Evolutionary conservation across 164 flowering plant genomes (phyloP).

Genomic region (Aristolochia californica): DNA sequence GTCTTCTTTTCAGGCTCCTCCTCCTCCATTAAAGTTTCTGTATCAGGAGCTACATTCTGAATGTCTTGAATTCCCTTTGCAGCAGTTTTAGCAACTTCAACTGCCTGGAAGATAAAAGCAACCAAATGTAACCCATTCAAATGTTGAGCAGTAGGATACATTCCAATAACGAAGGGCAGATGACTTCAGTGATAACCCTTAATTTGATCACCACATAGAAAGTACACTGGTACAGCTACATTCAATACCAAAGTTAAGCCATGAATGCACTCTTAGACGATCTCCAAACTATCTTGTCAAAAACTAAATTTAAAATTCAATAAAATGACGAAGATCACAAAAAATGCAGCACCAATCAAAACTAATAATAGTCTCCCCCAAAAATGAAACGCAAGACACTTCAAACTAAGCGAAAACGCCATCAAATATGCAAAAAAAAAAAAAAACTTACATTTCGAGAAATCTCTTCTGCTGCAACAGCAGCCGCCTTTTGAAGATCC

Average conservation of each 20-base stretch:
- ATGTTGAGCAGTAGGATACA: too few species aligned
- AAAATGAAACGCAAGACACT: too few species aligned
- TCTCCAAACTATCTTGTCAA: not conserved
- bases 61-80: conserved; percentile 66
- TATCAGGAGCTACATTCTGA: conserved; percentile 32
- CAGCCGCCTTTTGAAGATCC: conserved; percentile 88
- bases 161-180: too few species aligned
- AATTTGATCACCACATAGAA: too few species aligned
- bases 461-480: conserved; percentile 77
- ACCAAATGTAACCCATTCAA: not conserved
- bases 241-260: not conserved
- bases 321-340: too few species aligned
- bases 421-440: not conserved
- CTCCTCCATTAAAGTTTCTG: conserved; percentile 50
- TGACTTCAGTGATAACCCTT: too few species aligned
- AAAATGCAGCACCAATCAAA: too few species aligned
- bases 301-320: not conserved
- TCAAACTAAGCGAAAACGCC: too few species aligned
- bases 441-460: conserved; percentile 65
- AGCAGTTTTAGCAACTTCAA: conserved; percentile 66
- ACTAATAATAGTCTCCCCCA: too few species aligned
- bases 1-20: conserved; percentile 26
- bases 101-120: conserved; percentile 43
- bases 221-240: not conserved
- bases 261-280: not conserved